Percentiles rank a stretch among this genome's conserved stretches.
phyloP scores from a whole-genome alignment of 2,329 filamentous ascomycete genomes.

The Calonectria fujianensis region DNA sequence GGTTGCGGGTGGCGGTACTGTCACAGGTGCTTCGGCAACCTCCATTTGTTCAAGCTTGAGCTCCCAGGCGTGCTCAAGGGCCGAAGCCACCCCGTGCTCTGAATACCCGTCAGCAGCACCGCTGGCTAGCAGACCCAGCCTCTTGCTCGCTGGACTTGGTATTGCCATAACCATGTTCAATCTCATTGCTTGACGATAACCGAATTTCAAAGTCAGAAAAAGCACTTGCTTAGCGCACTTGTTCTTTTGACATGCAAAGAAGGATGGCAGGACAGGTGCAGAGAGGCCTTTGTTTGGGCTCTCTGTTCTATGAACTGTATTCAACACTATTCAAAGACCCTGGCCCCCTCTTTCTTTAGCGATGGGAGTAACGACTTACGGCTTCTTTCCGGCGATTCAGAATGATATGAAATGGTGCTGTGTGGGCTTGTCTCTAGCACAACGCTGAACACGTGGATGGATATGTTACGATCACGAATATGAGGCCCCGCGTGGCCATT shows the following conservation, averaged over 20 bases:
- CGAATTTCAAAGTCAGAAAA: background rate
- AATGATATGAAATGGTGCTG: background rate
- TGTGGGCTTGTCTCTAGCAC: too few species aligned
- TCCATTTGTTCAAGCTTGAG: conserved; percentile 75
- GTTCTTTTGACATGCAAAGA: background rate
- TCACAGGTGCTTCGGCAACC: conserved; percentile 68
- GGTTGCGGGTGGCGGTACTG: conserved; percentile 64
- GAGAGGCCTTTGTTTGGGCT: background rate
- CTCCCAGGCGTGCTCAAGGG: conserved; percentile 68
- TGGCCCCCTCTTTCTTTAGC: background rate
- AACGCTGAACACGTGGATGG: conserved; percentile 2
- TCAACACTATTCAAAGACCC: background rate
- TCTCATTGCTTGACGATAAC: conserved; percentile 36
- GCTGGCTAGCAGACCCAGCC: conserved; percentile 27
- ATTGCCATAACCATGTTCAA: background rate
- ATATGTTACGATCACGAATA: conserved; percentile 15
- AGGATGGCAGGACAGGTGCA: background rate
- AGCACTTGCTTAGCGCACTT: background rate
- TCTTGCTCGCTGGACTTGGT: conserved; percentile 43
- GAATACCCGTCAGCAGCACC: conserved; percentile 49
- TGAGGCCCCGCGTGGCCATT: background rate
- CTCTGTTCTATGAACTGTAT: background rate
- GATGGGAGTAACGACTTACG: conserved; percentile 13
- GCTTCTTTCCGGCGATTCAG: conserved; percentile 2
- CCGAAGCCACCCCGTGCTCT: conserved; percentile 65